These are phyloP conservation scores for Pestalotiopsis sp. DNA, from an alignment of 2,329 filamentous ascomycete species.

Conservation along the genomic window DNA sequence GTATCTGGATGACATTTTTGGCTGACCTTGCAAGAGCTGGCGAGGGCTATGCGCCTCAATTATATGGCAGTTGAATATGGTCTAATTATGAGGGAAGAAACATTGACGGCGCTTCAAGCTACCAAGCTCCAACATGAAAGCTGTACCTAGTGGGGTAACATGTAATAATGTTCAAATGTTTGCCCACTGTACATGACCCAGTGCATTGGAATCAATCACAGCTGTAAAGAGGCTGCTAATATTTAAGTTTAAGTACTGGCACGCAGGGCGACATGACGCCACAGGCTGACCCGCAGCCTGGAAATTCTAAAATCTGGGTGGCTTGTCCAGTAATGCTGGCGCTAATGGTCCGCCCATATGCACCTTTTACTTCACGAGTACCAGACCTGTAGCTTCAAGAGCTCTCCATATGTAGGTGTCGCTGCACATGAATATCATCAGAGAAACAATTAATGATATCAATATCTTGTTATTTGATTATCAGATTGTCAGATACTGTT, in stretches of 20 bases:
- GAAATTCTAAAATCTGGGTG: background rate
- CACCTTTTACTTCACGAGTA: too few relatives aligned
- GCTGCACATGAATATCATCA: too few relatives aligned
- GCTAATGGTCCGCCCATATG: too few relatives aligned
- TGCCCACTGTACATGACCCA: too few relatives aligned
- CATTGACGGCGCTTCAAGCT: background rate
- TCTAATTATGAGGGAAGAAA: background rate
- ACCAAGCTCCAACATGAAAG: background rate
- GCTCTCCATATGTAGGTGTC: too few relatives aligned
- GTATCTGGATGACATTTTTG: conserved; percentile 59
- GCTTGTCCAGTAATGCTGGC: background rate
- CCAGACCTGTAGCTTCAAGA: too few relatives aligned
- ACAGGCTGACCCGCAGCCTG: background rate
- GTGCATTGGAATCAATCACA: background rate
- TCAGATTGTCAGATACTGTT: too few relatives aligned
- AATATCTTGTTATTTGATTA: too few relatives aligned
- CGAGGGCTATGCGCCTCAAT: background rate
- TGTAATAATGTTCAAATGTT: too few relatives aligned
- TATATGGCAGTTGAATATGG: background rate
- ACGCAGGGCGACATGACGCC: background rate
- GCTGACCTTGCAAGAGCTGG: background rate
- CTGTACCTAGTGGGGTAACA: background rate
- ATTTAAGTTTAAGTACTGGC: background rate
- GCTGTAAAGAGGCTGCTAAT: background rate
- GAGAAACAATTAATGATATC: too few relatives aligned